Evolutionary conservation across 1,284 basidiomycete genomes (phyloP), one percentile per base, ranked within the genome.

Genomic region (Tilletia walkeri): DNA sequence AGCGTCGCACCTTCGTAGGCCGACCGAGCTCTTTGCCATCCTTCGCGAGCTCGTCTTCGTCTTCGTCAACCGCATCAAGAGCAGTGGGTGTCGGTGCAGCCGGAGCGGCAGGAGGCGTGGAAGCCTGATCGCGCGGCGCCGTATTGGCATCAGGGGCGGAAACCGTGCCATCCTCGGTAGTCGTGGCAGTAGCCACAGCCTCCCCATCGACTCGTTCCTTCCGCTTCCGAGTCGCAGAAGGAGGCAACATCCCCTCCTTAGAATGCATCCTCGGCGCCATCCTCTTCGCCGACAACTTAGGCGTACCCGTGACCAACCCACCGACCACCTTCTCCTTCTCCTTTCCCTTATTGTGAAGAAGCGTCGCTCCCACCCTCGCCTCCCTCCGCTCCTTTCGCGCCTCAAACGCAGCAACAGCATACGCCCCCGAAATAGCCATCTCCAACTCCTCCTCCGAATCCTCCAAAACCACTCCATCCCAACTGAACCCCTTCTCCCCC

Each of bases 261-360:
- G 41, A 14, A 45, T 14, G 6, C 41, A 9, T 7, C 41, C 54
- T 20, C 24, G 54, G 54, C 20, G 59, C 59, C 59, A 63, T 63
- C n/a, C 59, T 34, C 59, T 41, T 63, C 34, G 59, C 59, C 30
- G 59, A 63, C 12, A 63, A n/a, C 59, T 63, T 56, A 4, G 54
- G n/a, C 54, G 34, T 63, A 10, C 41, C 41, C 41, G 3, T 14
- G 14, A 18, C 50, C 50, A 53, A 18, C 50, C 50, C 50, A 24
- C 6, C 50, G 18, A 53, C 20, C 50, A 18, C 10, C 7, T 18
- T 53, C 50, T 7, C 20, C 50, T 6, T 18, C 7, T 18, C n/a
- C 50, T 53, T 53, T 1, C 16, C 50, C 50, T 18, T 53, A 3
- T 53, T 18, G 18, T 10, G 12, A 1, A 16, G 50, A 12, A 18